A percentile compares a stretch with the other conserved stretches of the same genome.
Conservation (phyloP, 1,139 yeast species). For the Hanseniaspora uvarum region DNA sequence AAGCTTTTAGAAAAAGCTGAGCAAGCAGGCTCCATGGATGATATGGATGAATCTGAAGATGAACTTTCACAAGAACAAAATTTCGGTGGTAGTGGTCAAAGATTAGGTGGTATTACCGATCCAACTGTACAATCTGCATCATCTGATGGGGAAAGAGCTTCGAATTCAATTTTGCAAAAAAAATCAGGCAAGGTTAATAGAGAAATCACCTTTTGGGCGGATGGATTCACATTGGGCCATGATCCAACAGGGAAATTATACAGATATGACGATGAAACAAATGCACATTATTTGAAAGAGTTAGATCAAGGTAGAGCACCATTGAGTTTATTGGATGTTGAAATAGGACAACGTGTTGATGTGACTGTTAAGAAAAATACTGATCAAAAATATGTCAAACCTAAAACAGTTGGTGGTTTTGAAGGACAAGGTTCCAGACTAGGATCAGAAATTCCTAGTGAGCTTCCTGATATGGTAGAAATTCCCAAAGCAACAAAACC, state of each 20-base stretch:
- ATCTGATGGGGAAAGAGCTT: slow-evolving; percentile 22
- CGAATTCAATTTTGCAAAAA: slow-evolving; percentile 20
- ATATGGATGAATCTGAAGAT: slow-evolving; percentile 29
- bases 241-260: slow-evolving; percentile 59
- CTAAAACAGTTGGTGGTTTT: slow-evolving; percentile 65
- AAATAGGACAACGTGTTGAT: slow-evolving; percentile 90
- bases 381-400: slow-evolving; percentile 72
- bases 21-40: slow-evolving; percentile 34
- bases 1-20: slow-evolving; percentile 54
- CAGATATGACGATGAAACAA: slow-evolving; percentile 84
- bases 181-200: slow-evolving; percentile 44
- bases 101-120: slow-evolving; percentile 46
- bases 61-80: slow-evolving; percentile 35
- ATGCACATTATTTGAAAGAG: slow-evolving; percentile 64
- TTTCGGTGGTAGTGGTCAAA: slow-evolving; percentile 66
- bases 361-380: slow-evolving; percentile 72
- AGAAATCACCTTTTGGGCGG: slow-evolving; percentile 87
- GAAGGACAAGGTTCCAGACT: slow-evolving; percentile 76
- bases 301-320: slow-evolving; percentile 91
- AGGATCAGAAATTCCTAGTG: slow-evolving; percentile 84
- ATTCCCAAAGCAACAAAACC: slow-evolving; percentile 20
- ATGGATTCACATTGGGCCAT: slow-evolving; percentile 80
- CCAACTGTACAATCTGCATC: slow-evolving; percentile 33
- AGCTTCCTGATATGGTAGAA: slow-evolving; percentile 30
- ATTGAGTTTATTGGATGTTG: slow-evolving; percentile 67